Percentiles rank a stretch among this genome's conserved stretches.
phyloP scores from a whole-genome alignment of 192 early-diverging fungal species.

The Coemansia sp. region DNA sequence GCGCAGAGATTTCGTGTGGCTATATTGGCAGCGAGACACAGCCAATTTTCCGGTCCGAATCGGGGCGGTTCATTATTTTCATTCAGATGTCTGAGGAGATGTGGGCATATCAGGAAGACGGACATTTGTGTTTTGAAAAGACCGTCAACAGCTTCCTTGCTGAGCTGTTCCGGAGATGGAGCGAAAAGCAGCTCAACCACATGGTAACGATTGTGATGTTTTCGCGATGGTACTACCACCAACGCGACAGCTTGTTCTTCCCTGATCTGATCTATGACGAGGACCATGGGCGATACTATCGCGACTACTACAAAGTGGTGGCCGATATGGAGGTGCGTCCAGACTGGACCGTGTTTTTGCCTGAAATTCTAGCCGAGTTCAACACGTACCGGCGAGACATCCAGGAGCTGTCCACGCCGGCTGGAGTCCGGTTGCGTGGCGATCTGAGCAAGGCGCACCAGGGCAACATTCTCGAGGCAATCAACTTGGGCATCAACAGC shows the following conservation, averaged over 20 bases:
- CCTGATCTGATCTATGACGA: conserved; percentile 53
- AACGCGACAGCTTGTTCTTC: conserved; percentile 48
- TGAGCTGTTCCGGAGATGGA: conserved; percentile 87
- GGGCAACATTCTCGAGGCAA: conserved; percentile 93
- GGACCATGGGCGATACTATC: conserved; percentile 66
- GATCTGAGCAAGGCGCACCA: conserved; percentile 81
- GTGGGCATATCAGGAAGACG: conserved; percentile 98
- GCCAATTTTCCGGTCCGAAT: conserved; percentile 89
- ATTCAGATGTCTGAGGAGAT: conserved; percentile 97
- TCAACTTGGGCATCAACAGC: conserved; percentile 95
- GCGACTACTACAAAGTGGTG: conserved; percentile 95
- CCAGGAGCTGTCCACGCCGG: conserved; percentile 37
- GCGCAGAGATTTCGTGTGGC: conserved; percentile 67
- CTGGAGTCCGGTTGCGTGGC: conserved; percentile 61
- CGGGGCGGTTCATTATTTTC: conserved; percentile 91
- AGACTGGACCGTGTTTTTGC: conserved; percentile 61
- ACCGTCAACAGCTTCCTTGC: conserved; percentile 86
- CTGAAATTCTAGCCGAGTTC: conserved; percentile 48
- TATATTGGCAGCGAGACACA: conserved; percentile 78
- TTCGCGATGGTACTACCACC: conserved; percentile 79
- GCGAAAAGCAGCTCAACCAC: conserved; percentile 79
- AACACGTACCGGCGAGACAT: conserved; percentile 50
- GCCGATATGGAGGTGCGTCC: conserved; percentile 78
- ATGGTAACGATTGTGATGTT: conserved; percentile 95
- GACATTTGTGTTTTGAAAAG: conserved; percentile 93